Percentiles rank a stretch among this genome's conserved stretches.
Evolutionary conservation across 192 early-diverging fungal genomes (phyloP).

Genomic region (Pecoramyces ruminantium): DNA sequence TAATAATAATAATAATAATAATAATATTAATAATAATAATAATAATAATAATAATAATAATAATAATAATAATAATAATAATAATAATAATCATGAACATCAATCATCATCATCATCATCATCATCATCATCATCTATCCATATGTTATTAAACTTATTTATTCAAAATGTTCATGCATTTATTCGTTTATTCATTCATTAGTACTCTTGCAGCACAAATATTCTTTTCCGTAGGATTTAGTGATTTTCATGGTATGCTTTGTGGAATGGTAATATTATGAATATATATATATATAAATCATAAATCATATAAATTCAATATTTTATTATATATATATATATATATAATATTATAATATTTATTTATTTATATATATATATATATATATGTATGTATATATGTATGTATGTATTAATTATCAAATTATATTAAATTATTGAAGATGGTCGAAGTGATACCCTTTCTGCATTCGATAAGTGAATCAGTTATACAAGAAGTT

Average conservation of each 20-base stretch:
- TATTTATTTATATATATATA: neutral
- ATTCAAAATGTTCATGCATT: no score
- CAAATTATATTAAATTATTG: no score
- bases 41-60: no score
- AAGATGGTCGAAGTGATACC: constrained; percentile 77
- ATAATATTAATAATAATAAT: no score
- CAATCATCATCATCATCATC: no score
- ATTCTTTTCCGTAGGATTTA: constrained; percentile 64
- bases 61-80: no score
- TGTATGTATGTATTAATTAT: no score
- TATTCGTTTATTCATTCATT: no score
- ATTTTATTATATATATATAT: neutral
- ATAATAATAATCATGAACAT: no score
- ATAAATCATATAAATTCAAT: neutral
- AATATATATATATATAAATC: constrained; percentile 3
- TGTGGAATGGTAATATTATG: constrained; percentile 82
- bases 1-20: no score
- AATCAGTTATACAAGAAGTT: constrained; percentile 40
- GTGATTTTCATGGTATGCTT: constrained; percentile 75
- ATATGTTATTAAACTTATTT: neutral
- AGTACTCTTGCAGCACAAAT: constrained; percentile 40
- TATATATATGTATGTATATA: no score
- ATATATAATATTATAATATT: neutral
- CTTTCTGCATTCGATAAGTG: constrained; percentile 65
- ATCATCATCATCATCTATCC: no score